Base-by-base conservation (phyloP, 805 yeast species). In the Grigorovia jiainica region DNA sequence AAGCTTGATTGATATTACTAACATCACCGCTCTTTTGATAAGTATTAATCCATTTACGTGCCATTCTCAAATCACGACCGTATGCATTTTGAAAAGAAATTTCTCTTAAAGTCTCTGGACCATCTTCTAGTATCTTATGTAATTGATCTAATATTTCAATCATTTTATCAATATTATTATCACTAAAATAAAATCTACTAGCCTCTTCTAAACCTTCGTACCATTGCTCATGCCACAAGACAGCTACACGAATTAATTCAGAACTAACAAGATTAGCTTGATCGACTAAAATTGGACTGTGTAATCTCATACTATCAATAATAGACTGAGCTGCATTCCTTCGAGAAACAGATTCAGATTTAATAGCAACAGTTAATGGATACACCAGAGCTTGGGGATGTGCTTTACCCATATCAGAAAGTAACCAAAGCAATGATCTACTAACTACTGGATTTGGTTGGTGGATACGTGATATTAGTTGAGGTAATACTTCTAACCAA, bases 131-230 rank as follows among this genome's bases (percentile, higher is more conserved):
- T 77, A 86, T 73, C 52, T 77, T 78, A 62, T 92, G 97, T 40
- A 92, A 65, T 2, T 97, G 97, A 48, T 86, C 95, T 40, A 92
- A 64, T 1, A 87, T 87, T 15, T 85, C 79, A 63, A 85, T 84
- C 97, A 92, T 92, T 60, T 86, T 87, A 42, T 87, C 95, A 10
- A 90, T 83, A 55, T 92, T 87, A 52, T 87, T 92, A 47, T 92
- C 98, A 29, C 94, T 95, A 62, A 87, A 90, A 66, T 82, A 92
- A 40, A 84, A 73, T 45, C 96, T 71, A 3, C 96, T 87, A 0
- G 98, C 98, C 66, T 92, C 96, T 58, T 92, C 99, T 25, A 92
- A 69, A 2, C 95, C 97, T 64, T 90, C 97, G 52, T 87, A 89
- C 98, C 99, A 92, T 58, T 83, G 82, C 55, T 92, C 99, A 55